Percentiles rank a stretch among this genome's conserved stretches.
Evolutionary conservation across 495 filamentous ascomycete genomes (phyloP).

Genomic region (Xylaria flabelliformis): DNA sequence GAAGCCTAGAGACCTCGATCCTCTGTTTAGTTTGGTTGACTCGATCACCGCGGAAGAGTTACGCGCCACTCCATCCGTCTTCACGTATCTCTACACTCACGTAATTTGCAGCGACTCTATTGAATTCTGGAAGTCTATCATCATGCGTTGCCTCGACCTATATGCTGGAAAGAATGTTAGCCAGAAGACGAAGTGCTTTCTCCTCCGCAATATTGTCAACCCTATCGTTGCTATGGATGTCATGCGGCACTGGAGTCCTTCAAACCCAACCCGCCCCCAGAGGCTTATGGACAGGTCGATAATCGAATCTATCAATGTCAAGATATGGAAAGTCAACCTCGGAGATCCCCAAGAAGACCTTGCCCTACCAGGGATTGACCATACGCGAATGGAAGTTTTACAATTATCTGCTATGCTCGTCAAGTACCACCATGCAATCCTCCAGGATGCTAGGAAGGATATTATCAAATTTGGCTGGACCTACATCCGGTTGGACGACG

Average conservation of each 20-base stretch:
- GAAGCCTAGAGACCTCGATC: conserved; percentile 80
- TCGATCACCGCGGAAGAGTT: conserved; percentile 83
- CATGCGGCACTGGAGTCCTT: conserved; percentile 66
- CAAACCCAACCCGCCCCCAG: conserved; percentile 62
- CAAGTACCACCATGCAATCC: conserved; percentile 84
- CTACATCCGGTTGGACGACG: conserved; percentile 94
- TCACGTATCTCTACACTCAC: conserved; percentile 80
- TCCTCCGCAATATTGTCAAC: conserved; percentile 91
- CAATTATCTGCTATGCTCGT: conserved; percentile 93
- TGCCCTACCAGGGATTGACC: conserved; percentile 86
- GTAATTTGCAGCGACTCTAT: conserved; percentile 86
- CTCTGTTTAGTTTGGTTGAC: conserved; percentile 85
- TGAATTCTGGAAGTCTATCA: conserved; percentile 84
- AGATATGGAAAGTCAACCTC: conserved; percentile 90
- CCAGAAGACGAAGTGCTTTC: conserved; percentile 91
- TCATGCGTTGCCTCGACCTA: conserved; percentile 85
- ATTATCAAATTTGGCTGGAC: conserved; percentile 99
- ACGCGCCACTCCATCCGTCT: conserved; percentile 74
- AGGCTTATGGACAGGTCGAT: conserved; percentile 86
- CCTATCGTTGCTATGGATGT: conserved; percentile 98
- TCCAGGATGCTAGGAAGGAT: conserved; percentile 93
- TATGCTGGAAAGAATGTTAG: conserved; percentile 78
- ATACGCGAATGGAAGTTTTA: conserved; percentile 93
- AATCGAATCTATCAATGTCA: conserved; percentile 89
- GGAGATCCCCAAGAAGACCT: conserved; percentile 85